These are phyloP conservation scores for Phyllostachys edulis DNA, from an alignment of 176 grass and related monocot genomes.

Conservation along the genomic window DNA sequence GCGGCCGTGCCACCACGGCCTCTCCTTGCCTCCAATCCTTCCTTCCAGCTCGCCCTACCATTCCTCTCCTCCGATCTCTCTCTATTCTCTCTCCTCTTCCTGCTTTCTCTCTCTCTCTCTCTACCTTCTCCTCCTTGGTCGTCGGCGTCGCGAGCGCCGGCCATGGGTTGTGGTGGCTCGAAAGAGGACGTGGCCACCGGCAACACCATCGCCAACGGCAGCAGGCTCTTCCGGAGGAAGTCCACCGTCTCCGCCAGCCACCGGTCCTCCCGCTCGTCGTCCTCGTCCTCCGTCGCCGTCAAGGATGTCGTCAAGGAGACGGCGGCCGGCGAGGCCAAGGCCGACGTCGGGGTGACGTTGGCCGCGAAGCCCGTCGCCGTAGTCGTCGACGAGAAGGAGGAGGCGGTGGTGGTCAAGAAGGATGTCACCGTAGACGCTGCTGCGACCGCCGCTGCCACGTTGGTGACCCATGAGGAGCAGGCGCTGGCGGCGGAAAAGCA, in stretches of 20 bases:
- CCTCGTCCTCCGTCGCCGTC: not conserved
- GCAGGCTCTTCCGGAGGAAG: conserved; percentile 53
- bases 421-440: not conserved
- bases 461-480: not conserved
- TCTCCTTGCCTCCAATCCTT: conserved; percentile 36
- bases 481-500: not conserved
- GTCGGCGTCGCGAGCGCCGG: conserved; percentile 24
- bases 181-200: conserved; percentile 82
- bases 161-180: conserved; percentile 89
- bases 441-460: not conserved
- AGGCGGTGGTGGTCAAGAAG: not conserved
- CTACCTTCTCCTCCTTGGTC: not conserved
- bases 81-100: conserved; percentile 11
- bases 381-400: not conserved
- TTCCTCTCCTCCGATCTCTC: conserved; percentile 22
- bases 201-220: conserved; percentile 41
- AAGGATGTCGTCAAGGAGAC: conserved; percentile 12
- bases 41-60: conserved; percentile 26
- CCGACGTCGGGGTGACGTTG: not conserved
- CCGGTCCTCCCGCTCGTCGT: not conserved
- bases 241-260: conserved; percentile 37
- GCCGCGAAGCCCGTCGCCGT: not conserved
- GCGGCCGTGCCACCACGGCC: not conserved
- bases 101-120: not conserved
- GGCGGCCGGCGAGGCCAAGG: not conserved